phyloP scores from a whole-genome alignment of 192 early-diverging fungal species.

The Radiomyces spectabilis region DNA sequence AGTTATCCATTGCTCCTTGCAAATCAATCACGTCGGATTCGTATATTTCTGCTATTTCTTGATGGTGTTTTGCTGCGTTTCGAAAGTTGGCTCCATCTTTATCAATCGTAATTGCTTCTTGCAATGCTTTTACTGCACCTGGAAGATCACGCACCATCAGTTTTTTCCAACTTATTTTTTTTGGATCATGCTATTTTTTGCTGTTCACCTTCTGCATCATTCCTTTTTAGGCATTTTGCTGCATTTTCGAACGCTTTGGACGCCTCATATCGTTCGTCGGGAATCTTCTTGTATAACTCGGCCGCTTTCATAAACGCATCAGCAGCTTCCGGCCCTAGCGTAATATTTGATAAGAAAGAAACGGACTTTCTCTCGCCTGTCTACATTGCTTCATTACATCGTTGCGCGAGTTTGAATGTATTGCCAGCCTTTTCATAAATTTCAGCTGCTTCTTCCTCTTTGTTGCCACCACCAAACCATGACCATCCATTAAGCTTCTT shows the following conservation, averaged over 20 bases:
- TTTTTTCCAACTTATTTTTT: no score
- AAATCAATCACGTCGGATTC: conserved; percentile 69
- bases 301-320: conserved; percentile 87
- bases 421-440: conserved; percentile 89
- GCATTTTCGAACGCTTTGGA: conserved; percentile 77
- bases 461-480: conserved; percentile 66
- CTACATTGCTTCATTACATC: conserved; percentile 47
- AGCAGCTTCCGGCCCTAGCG: conserved; percentile 83
- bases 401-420: conserved; percentile 86
- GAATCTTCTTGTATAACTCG: conserved; percentile 57
- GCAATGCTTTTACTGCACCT: conserved; percentile 61
- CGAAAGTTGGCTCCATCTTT: conserved; percentile 82
- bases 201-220: conserved; percentile 55
- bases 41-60: conserved; percentile 75
- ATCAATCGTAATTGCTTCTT: conserved; percentile 74
- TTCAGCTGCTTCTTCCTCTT: conserved; percentile 92
- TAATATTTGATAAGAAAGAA: conserved; percentile 1
- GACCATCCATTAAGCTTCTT: conserved; percentile 60
- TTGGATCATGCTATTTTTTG: no score
- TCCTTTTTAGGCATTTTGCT: conserved; percentile 85
- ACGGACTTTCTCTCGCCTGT: not conserved
- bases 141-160: not conserved
- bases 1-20: conserved; percentile 80
- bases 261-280: conserved; percentile 81
- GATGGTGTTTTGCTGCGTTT: conserved; percentile 84